Conservation (phyloP, 2,329 filamentous ascomycete species). For the Colletotrichum melonis region DNA sequence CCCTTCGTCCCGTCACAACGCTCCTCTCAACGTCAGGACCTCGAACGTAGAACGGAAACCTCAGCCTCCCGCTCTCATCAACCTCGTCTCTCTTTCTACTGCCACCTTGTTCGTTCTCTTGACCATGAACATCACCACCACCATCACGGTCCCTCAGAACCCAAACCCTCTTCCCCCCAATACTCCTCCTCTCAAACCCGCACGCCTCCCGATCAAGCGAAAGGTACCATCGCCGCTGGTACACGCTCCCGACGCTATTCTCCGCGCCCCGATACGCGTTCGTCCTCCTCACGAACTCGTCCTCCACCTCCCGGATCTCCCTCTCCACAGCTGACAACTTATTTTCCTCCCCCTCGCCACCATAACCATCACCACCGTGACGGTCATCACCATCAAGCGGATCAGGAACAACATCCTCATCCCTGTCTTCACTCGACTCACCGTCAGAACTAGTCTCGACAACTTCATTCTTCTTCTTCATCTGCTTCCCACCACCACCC, state of each 20-base stretch:
- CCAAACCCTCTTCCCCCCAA: neutral
- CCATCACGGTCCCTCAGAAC: conserved; percentile 33
- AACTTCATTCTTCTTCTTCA: neutral
- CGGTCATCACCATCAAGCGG: neutral
- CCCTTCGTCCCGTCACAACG: conserved; percentile 71
- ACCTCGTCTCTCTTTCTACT: no score
- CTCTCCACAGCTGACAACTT: conserved; percentile 50
- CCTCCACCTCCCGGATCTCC: conserved; percentile 58
- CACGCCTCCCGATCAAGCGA: conserved; percentile 69
- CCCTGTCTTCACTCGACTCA: conserved; percentile 36
- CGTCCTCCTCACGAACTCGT: conserved; percentile 64
- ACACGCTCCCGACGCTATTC: conserved; percentile 74
- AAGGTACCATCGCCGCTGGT: conserved; percentile 76
- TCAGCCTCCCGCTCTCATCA: conserved; percentile 42
- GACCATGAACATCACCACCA: conserved; percentile 35
- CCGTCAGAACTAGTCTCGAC: conserved; percentile 23
- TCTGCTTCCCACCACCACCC: neutral
- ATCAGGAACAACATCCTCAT: conserved; percentile 40
- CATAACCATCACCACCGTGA: conserved; percentile 30
- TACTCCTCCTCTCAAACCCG: conserved; percentile 60
- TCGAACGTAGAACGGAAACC: conserved; percentile 70
- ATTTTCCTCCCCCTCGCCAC: conserved; percentile 11
- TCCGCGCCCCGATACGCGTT: conserved; percentile 76
- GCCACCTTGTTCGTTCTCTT: conserved; percentile 17
- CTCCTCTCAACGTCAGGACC: conserved; percentile 73